Evolutionary conservation across 2,329 filamentous ascomycete genomes (phyloP).

Genomic region (Aspergillus costaricaensis): DNA sequence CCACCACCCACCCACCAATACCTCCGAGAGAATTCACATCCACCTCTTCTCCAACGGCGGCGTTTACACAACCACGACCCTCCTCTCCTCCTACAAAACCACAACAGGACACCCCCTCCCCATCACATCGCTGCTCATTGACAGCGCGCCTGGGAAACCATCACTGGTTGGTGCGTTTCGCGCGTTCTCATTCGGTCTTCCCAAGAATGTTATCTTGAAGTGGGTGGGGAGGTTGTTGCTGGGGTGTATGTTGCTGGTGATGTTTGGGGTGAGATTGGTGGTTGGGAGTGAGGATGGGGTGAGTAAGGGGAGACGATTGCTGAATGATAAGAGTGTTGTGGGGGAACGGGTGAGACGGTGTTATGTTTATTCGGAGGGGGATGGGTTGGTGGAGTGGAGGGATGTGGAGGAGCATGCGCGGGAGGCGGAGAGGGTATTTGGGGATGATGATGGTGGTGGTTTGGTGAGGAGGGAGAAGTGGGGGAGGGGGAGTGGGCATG

Average conservation of each 20-base stretch:
- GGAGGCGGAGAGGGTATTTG: neutral
- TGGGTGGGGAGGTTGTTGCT: neutral
- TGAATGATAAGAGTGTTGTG: neutral
- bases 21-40: conserved; percentile 31
- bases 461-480: conserved; percentile 40
- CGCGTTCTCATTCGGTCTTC: conserved; percentile 41
- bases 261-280: neutral
- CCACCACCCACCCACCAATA: neutral
- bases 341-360: neutral
- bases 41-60: conserved; percentile 57
- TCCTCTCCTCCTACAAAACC: conserved; percentile 43
- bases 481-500: conserved; percentile 37
- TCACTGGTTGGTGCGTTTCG: conserved; percentile 28
- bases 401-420: conserved; percentile 12
- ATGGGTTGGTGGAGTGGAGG: conserved; percentile 5
- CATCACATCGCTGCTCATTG: conserved; percentile 46
- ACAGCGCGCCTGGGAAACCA: conserved; percentile 48
- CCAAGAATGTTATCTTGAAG: conserved; percentile 30
- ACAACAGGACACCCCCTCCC: conserved; percentile 39
- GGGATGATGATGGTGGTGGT: conserved; percentile 27
- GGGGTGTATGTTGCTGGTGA: neutral
- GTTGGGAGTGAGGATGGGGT: conserved; percentile 1
- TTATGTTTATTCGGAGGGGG: conserved; percentile 11
- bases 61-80: conserved; percentile 38
- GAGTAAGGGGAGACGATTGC: neutral